Evolutionary conservation across 352 stramenopile genomes (phyloP).

Genomic region (Phytophthora tentaculata): DNA sequence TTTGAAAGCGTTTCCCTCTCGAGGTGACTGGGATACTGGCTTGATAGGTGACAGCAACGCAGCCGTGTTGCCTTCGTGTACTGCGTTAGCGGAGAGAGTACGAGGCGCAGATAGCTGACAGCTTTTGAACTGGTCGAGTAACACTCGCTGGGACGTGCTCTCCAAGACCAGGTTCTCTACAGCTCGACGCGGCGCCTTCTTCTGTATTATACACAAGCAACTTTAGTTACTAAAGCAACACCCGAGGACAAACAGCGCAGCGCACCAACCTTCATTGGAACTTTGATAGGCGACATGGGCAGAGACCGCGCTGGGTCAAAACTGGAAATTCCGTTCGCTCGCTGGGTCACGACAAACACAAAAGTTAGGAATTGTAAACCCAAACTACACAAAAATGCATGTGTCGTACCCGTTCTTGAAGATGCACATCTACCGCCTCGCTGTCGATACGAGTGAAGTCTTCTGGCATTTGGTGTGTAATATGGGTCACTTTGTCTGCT

Average conservation of each 20-base stretch:
- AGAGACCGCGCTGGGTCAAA: slow-evolving; percentile 32
- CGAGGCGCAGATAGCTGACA: slow-evolving; percentile 25
- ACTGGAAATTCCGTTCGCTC: slow-evolving; percentile 9
- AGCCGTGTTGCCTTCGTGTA: background rate
- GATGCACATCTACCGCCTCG: slow-evolving; percentile 45
- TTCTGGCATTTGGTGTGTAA: slow-evolving; percentile 39
- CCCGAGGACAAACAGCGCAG: background rate
- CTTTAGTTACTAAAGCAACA: background rate
- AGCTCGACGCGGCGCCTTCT: slow-evolving; percentile 18
- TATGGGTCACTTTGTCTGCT: slow-evolving; percentile 52
- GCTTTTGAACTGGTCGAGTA: slow-evolving; percentile 67
- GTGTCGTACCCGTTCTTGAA: slow-evolving; percentile 45
- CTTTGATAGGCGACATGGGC: slow-evolving; percentile 59
- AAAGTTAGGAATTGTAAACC: slow-evolving; percentile 1
- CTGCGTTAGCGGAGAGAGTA: slow-evolving; percentile 9
- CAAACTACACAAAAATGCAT: background rate
- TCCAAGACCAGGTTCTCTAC: slow-evolving; percentile 58
- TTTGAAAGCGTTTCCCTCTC: slow-evolving; percentile 11
- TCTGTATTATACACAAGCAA: background rate
- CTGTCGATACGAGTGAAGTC: slow-evolving; percentile 38
- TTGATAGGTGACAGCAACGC: slow-evolving; percentile 26
- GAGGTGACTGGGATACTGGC: slow-evolving; percentile 15
- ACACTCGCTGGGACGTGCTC: slow-evolving; percentile 51
- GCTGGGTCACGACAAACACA: slow-evolving; percentile 9
- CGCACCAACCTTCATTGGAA: slow-evolving; percentile 27